Conservation (phyloP, 805 yeast species). For the Saccharomycopsis schoenii region DNA sequence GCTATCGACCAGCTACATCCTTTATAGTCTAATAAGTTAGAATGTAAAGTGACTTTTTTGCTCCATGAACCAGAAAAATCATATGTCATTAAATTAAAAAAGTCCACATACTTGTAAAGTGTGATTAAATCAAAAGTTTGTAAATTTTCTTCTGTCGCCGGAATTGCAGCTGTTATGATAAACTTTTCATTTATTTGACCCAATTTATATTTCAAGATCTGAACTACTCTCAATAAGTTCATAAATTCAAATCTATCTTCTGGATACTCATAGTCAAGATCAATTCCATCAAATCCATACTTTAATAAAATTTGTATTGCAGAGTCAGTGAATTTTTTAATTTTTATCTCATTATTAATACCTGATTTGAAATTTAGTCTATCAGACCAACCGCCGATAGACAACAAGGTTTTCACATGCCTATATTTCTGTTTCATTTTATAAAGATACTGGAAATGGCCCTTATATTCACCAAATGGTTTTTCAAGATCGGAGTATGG, state of each 20-base stretch:
- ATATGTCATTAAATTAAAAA: conserved; percentile 88
- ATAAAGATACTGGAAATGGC: conserved; percentile 36
- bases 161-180: conserved; percentile 64
- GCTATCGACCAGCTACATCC: conserved; percentile 39
- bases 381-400: conserved; percentile 78
- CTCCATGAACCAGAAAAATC: conserved; percentile 83
- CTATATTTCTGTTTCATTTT: conserved; percentile 34
- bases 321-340: conserved; percentile 40
- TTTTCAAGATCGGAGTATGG: conserved; percentile 53
- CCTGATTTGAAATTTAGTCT: conserved; percentile 39
- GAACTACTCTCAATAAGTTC: conserved; percentile 35
- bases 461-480: not conserved
- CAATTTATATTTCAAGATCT: conserved; percentile 31
- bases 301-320: conserved; percentile 37
- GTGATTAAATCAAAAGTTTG: conserved; percentile 33
- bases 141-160: conserved; percentile 47
- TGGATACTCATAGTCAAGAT: conserved; percentile 94
- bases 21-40: conserved; percentile 42
- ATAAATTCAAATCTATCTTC: conserved; percentile 33
- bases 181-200: conserved; percentile 31
- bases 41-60: conserved; percentile 48
- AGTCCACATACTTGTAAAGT: conserved; percentile 50
- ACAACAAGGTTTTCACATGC: conserved; percentile 48
- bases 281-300: conserved; percentile 80
- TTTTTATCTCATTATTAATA: conserved; percentile 27